Conservation (phyloP, 148 eudicot genomes). For the Pouteria glomerata region DNA sequence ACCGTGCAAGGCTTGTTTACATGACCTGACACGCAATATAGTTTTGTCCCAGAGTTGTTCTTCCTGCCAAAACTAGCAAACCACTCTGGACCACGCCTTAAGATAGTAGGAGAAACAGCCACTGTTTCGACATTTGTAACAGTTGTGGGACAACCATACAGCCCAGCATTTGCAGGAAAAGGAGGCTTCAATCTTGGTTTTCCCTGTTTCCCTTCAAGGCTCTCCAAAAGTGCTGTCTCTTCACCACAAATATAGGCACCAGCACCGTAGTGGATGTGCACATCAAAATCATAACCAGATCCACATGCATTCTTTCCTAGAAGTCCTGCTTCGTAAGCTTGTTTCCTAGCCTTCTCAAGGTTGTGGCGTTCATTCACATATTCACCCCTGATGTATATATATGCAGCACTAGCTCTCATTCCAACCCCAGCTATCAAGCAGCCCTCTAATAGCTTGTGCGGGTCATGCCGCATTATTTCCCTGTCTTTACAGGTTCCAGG, state of each 20-base stretch:
- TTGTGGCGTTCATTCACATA: slow-evolving; percentile 78
- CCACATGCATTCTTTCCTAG: slow-evolving; percentile 93
- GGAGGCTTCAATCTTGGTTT: slow-evolving; percentile 98
- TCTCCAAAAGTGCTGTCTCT: slow-evolving; percentile 92
- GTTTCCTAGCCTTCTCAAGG: slow-evolving; percentile 75
- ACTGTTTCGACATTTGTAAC: slow-evolving; percentile 98
- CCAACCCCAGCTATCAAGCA: slow-evolving; percentile 91
- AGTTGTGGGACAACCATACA: slow-evolving; percentile 90
- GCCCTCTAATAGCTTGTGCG: slow-evolving; percentile 86
- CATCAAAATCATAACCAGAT: slow-evolving; percentile 93
- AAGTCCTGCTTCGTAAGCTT: slow-evolving; percentile 80
- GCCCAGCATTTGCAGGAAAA: slow-evolving; percentile 89
- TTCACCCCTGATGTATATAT: slow-evolving; percentile 92
- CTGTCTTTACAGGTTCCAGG: slow-evolving; percentile 97
- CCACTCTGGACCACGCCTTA: slow-evolving; percentile 94
- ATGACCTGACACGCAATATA: slow-evolving; percentile 83
- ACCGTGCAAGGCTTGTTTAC: slow-evolving; percentile 98
- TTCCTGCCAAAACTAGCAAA: slow-evolving; percentile 90
- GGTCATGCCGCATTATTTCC: slow-evolving; percentile 94
- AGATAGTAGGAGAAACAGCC: slow-evolving; percentile 82
- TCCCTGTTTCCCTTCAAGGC: slow-evolving; percentile 96
- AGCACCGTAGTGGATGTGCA: slow-evolving; percentile 89
- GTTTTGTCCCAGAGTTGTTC: slow-evolving; percentile 83
- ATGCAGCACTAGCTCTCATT: slow-evolving; percentile 87
- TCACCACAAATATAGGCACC: slow-evolving; percentile 98